Evolutionary conservation across 2,329 filamentous ascomycete genomes (phyloP), one percentile per base, ranked within the genome.

Genomic region (Botrytis fragariae): DNA sequence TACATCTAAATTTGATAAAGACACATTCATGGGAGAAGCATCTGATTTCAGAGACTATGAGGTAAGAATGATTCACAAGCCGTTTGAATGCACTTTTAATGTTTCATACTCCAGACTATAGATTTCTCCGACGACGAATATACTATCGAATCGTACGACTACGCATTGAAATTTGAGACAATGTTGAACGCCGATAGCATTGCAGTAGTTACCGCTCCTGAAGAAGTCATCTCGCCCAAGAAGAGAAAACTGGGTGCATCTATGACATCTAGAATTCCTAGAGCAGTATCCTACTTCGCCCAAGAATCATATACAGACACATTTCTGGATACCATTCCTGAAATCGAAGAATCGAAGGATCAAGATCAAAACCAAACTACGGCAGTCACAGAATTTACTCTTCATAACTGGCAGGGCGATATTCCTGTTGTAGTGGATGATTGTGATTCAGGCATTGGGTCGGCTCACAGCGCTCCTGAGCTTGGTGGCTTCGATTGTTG

Each of bases 31-130:
- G 9, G 48, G 54, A 25, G 48, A 44, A 9, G n/a, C 6, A 44
- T 48, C 48, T 57, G 65, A 69, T 42, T 69, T 69, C 18, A 57
- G n/a, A 25, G 37, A 69, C 29, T 69, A 57, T 20, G 48, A 57
- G 65, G 65, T 69, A 57, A 42, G 18, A 16, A 44, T 57, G 3
- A 44, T 20, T 25, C 48, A 29, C 45, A 32, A 9, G 6, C 20
- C 18, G 6, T 42, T 18, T 18, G 7, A 20, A 16, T 57, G 37
- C n/a, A 32, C 20, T 22, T 32, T 18, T 69, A 32, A 69, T 5
- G 29, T 42, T 68, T 16, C 1, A 3, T 14, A 4, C 4, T 37
- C 29, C n/a, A 69, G 65, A 37, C n/a, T 44, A 18, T 69, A 8
- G 48, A 57, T 7, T 69, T 32, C 10, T 59, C 35, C 4, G 64